Base-by-base conservation (phyloP, 495 filamentous ascomycete genomes). In the Annulohypoxylon maeteangense region DNA sequence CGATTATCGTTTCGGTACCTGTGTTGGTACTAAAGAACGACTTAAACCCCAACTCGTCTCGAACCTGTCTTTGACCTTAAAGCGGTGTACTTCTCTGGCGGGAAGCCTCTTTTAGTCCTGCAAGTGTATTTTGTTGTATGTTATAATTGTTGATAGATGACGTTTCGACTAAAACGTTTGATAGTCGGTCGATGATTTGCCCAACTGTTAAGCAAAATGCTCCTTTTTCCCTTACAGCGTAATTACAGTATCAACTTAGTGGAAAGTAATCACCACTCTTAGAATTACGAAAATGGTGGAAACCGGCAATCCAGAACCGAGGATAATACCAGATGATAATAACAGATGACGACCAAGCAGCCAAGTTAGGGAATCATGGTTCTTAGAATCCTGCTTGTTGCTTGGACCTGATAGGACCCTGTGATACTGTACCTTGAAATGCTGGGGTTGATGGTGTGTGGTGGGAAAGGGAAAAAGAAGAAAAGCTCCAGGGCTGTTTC, bases 151-250 rank as follows among this genome's bases (percentile, higher is more conserved):
- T 67, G 54, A 40, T 47, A 25, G 38, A 36, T 42, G 23, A 22
- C 31, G 47, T 40, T 50, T 53, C 22, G 25, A 64, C 44, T 40
- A 50, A 42, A 70, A 70, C 67, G 61, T 58, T 57, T 67, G 68
- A 71, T 71, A 23, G 68, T 71, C 62, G 57, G 51, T 38, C 68
- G 68, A 67, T 67, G 42, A 22, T 14, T 62, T 66, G n/a, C 68
- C 51, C 68, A 71, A 71, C 68, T 50, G 62, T 67, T 71, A 32
- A 58, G 32, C 1, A 44, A 27, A 42, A 44, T 53, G 22, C 22
- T 63, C 45, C 32, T 27, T 44, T 34, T 62, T 0, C 36, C 32
- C n/a, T n/a, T n/a, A n/a, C n/a, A n/a, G n/a, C n/a, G n/a, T n/a
- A n/a, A n/a, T 12, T 23, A 12, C 45, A 48, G 11, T 4, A 48